These are phyloP conservation scores for Crucibulum laeve DNA, from an alignment of 768 basidiomycete genomes.

Conservation along the genomic window DNA sequence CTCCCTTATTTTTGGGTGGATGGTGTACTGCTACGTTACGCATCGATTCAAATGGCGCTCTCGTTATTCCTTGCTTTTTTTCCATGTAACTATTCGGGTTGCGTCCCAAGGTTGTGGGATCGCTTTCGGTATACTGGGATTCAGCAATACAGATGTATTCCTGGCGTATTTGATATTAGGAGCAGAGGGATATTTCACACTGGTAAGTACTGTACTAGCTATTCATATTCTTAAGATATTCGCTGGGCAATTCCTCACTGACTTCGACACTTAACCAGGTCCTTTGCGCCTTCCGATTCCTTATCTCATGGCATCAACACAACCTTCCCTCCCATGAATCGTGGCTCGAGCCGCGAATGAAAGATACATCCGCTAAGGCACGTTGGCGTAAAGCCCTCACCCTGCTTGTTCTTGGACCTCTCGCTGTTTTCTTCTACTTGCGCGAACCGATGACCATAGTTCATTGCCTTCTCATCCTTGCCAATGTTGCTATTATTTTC, in stretches of 20 bases:
- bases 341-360: slow-evolving; percentile 29
- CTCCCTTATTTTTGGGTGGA: slow-evolving; percentile 21
- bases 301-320: slow-evolving; percentile 30
- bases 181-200: slow-evolving; percentile 6
- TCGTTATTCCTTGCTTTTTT: slow-evolving; percentile 25
- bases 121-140: slow-evolving; percentile 28
- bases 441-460: slow-evolving; percentile 24
- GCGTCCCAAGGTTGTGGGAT: slow-evolving; percentile 29
- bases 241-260: too few relatives aligned
- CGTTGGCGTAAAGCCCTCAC: slow-evolving; percentile 2
- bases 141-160: slow-evolving; percentile 18
- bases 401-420: slow-evolving; percentile 16
- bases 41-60: slow-evolving; percentile 21
- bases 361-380: slow-evolving; percentile 8
- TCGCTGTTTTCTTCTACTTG: slow-evolving; percentile 16
- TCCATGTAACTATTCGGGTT: slow-evolving; percentile 27
- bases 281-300: slow-evolving; percentile 28
- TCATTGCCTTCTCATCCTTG: slow-evolving; percentile 23
- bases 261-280: slow-evolving; percentile 5
- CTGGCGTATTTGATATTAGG: slow-evolving; percentile 24
- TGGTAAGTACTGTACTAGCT: neutral
- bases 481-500: slow-evolving; percentile 26
- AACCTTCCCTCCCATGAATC: slow-evolving; percentile 22
- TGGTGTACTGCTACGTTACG: slow-evolving; percentile 21
- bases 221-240: too few relatives aligned